phyloP scores from a whole-genome alignment of 805 yeast genomes.

The Maudiozyma turicensis region DNA sequence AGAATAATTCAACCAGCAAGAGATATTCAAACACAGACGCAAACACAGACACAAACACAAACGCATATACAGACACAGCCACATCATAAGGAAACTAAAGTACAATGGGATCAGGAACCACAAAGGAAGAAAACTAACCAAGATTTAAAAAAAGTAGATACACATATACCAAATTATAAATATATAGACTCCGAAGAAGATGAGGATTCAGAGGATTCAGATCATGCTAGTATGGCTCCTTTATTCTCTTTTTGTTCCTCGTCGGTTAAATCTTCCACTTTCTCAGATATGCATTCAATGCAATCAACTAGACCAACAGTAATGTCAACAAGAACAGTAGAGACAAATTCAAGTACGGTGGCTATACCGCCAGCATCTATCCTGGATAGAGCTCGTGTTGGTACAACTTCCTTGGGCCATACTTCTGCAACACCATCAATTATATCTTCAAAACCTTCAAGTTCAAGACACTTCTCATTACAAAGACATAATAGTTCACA shows the following conservation, averaged over 20 bases:
- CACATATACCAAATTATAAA: neutral
- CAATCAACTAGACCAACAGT: conserved; percentile 32
- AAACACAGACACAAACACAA: neutral
- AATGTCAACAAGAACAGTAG: conserved; percentile 30
- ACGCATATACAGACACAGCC: neutral
- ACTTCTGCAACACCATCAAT: conserved; percentile 10
- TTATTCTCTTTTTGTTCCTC: conserved; percentile 28
- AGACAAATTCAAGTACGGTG: conserved; percentile 53
- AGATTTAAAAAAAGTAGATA: neutral
- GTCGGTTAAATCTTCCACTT: conserved; percentile 30
- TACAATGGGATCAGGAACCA: conserved; percentile 19
- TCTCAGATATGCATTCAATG: conserved; percentile 28
- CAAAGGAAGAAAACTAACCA: conserved; percentile 1
- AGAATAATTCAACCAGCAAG: conserved; percentile 23
- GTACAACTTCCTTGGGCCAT: conserved; percentile 4
- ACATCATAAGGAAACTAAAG: conserved; percentile 5
- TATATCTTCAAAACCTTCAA: conserved; percentile 12
- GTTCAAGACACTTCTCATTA: conserved; percentile 13
- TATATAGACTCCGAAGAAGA: neutral
- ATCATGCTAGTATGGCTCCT: conserved; percentile 28
- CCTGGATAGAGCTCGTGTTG: conserved; percentile 39
- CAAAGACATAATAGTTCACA: conserved; percentile 15
- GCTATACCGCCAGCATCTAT: conserved; percentile 72
- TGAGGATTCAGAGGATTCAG: conserved; percentile 5
- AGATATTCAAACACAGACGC: neutral